Conservation (phyloP, 2,329 filamentous ascomycete genomes). For the Ascochyta koolunga region DNA sequence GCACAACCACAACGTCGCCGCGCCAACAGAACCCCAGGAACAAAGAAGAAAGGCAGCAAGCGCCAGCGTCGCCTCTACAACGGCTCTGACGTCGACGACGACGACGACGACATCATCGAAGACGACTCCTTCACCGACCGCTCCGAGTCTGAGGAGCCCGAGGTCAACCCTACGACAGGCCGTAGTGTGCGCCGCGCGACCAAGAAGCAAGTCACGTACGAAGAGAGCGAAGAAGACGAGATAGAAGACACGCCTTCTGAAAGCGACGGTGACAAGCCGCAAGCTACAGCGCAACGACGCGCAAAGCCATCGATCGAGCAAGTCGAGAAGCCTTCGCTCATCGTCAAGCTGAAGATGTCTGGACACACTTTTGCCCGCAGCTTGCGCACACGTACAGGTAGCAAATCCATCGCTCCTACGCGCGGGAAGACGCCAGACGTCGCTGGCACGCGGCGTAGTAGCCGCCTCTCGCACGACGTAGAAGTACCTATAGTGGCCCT, state of each 20-base stretch:
- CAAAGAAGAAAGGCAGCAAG: conserved; percentile 42
- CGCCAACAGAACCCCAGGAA: conserved; percentile 29
- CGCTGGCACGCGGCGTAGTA: conserved; percentile 58
- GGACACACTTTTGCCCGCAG: conserved; percentile 27
- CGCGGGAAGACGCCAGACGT: conserved; percentile 48
- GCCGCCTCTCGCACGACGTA: conserved; percentile 64
- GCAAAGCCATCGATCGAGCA: conserved; percentile 37
- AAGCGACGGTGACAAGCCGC: conserved; percentile 35
- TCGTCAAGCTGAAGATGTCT: conserved; percentile 52
- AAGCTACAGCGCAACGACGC: conserved; percentile 24
- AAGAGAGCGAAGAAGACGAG: conserved; percentile 59
- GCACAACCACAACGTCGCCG: conserved; percentile 41
- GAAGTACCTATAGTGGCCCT: conserved; percentile 63
- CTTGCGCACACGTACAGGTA: conserved; percentile 49
- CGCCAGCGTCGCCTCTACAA: conserved; percentile 42
- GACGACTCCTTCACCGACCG: conserved; percentile 52
- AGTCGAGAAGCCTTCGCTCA: conserved; percentile 42
- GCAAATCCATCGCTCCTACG: conserved; percentile 37
- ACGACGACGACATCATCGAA: conserved; percentile 57
- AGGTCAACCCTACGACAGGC: conserved; percentile 62
- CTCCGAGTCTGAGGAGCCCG: conserved; percentile 54
- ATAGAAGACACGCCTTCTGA: conserved; percentile 49
- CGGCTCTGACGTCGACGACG: conserved; percentile 48
- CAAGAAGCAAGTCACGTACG: conserved; percentile 61
- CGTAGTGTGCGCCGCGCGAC: conserved; percentile 62